Evolutionary conservation across 805 yeast genomes (phyloP).

Genomic region (Millerago galiae): DNA sequence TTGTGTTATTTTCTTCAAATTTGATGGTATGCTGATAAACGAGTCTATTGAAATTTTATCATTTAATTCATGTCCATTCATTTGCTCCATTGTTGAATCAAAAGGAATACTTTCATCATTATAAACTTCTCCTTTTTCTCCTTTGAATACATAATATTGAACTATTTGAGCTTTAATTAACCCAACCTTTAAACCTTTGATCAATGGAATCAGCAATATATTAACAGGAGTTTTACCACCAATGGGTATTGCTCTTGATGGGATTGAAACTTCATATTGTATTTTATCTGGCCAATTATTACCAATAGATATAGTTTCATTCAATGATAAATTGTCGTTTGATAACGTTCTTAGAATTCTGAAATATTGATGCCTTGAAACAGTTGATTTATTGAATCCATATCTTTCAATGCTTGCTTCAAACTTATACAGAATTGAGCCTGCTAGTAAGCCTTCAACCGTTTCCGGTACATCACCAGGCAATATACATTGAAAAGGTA

Average conservation of each 20-base stretch:
- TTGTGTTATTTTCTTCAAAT: conserved; percentile 69
- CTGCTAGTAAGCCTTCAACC: conserved; percentile 80
- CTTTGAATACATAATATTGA: conserved; percentile 58
- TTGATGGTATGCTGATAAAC: conserved; percentile 57
- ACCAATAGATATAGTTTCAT: conserved; percentile 86
- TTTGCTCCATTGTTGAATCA: conserved; percentile 41
- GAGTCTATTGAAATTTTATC: conserved; percentile 64
- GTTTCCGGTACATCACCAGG: conserved; percentile 81
- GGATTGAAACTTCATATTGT: conserved; percentile 80
- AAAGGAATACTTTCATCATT: conserved; percentile 56
- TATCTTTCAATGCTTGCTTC: conserved; percentile 72
- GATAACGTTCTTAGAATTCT: conserved; percentile 80
- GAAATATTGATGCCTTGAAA: conserved; percentile 49
- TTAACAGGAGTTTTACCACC: conserved; percentile 71
- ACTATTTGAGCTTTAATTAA: conserved; percentile 56
- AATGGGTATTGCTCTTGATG: conserved; percentile 80
- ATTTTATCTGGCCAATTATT: conserved; percentile 87
- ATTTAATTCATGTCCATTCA: conserved; percentile 33
- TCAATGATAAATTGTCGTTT: conserved; percentile 60
- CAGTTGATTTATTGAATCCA: conserved; percentile 41
- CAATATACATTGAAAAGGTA: conserved; percentile 76
- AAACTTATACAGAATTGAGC: conserved; percentile 63
- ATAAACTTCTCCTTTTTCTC: conserved; percentile 47
- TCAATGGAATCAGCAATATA: conserved; percentile 66
- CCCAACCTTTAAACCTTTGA: conserved; percentile 72